A percentile compares a stretch with the other conserved stretches of the same genome.
These are phyloP conservation scores for Pouteria glomerata DNA, from an alignment of 148 eudicot genomes.

Conservation along the genomic window DNA sequence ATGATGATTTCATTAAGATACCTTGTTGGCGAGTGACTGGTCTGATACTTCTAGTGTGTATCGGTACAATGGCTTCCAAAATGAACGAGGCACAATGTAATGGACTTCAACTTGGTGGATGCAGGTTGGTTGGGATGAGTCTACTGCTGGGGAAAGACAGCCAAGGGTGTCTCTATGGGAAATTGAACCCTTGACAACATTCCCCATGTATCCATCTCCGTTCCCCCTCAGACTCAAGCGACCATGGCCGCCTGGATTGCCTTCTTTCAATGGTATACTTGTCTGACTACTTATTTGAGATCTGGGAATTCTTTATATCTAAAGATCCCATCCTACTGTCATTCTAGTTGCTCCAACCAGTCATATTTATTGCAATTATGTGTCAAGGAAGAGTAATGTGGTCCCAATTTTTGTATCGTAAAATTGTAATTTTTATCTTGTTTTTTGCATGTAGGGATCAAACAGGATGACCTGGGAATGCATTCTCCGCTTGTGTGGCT, in stretches of 20 bases:
- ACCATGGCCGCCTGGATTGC: conserved; percentile 77
- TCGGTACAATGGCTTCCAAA: not conserved
- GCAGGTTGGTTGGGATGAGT: conserved; percentile 96
- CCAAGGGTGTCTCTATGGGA: conserved; percentile 91
- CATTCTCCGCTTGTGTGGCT: conserved; percentile 64
- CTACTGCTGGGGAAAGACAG: conserved; percentile 87
- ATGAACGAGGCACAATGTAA: not conserved
- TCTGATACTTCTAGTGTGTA: not conserved
- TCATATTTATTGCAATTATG: not conserved
- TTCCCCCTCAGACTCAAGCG: conserved; percentile 74
- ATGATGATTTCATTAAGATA: not conserved
- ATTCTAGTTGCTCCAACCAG: not conserved
- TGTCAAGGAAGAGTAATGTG: not conserved
- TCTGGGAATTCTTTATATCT: conserved; percentile 2
- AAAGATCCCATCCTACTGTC: not conserved
- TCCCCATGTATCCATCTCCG: conserved; percentile 88
- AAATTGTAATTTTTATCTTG: conserved; percentile 4
- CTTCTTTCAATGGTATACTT: conserved; percentile 53
- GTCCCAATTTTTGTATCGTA: not conserved
- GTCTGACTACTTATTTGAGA: not conserved
- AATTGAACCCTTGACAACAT: conserved; percentile 85
- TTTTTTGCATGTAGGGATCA: conserved; percentile 37
- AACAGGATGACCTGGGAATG: conserved; percentile 60
- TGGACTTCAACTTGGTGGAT: conserved; percentile 8
- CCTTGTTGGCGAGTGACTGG: not conserved